Evolutionary conservation across 352 stramenopile species (phyloP), one percentile per base, ranked within the genome.

Genomic region (Phytopythium kandeliae): DNA sequence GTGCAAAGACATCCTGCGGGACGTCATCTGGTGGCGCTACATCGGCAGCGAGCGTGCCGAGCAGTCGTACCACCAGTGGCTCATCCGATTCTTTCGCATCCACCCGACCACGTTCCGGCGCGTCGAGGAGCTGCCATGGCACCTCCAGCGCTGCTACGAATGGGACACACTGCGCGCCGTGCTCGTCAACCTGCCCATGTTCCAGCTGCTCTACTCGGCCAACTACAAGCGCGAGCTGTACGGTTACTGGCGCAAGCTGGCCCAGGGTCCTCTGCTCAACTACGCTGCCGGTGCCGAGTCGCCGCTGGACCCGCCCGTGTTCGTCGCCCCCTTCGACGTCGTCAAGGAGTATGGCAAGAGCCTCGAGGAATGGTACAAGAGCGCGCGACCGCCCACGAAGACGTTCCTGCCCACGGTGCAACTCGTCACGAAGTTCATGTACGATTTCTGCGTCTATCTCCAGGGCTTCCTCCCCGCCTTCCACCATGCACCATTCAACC

Each of bases 171-270:
- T 98, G 42, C 89, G 89, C 24, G 80, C 85, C 45, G 74, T 92
- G 16, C 64, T 98, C 17, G 84, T 95, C 12, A 89, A 96, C 52
- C 51, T 98, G 13, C 70, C 80, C 15, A 97, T 93, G 60, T 96
- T 98, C 60, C 85, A 97, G 64, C 70, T 96, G 33, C 74, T 96
- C 54, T 97, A 93, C 66, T 94, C 86, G 8, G 79, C 73, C 13
- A 89, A 95, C 44, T 87, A 95, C 60, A 96, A 89, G 54, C 63
- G 64, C 28, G 91, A 98, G 60, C 73, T 98, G 31, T 96, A 96
- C 59, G 71, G 67, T 7, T 97, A 97, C 64, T 96, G 93, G 85
- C 81, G 81, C 37, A 68, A 83, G 24, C 77, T 98, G 16, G 89
- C 75, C 4, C 75, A 95, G 44, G 86, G 87, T 0, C 86, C 78